Evolutionary conservation across 2,329 filamentous ascomycete genomes (phyloP).

Genomic region (Lasiodiplodia sp.): DNA sequence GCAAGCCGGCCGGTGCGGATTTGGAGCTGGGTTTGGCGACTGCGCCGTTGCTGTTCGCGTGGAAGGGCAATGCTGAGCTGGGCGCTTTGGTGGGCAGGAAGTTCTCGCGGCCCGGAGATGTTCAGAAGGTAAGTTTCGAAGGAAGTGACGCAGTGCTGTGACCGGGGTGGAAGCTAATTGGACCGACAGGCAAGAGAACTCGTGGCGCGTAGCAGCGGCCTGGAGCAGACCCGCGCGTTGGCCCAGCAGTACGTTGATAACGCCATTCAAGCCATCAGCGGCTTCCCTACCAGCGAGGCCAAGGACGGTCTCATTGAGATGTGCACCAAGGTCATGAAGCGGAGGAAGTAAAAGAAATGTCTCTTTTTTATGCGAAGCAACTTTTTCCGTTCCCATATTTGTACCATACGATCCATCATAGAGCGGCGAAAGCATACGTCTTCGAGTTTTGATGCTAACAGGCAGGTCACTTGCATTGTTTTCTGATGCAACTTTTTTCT

Average conservation of each 20-base stretch:
- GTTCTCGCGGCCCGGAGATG: constrained; percentile 84
- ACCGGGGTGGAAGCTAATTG: not conserved
- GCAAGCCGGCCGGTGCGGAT: constrained; percentile 94
- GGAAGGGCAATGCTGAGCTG: constrained; percentile 86
- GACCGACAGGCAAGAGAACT: constrained; percentile 77
- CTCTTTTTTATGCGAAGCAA: not conserved
- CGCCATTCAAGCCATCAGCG: constrained; percentile 81
- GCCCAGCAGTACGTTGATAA: constrained; percentile 91
- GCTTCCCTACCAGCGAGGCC: constrained; percentile 92
- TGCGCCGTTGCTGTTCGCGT: constrained; percentile 92
- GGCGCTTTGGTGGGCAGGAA: constrained; percentile 91
- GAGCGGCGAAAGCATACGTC: constrained; percentile 4
- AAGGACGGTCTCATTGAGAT: constrained; percentile 92
- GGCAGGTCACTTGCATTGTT: not conserved
- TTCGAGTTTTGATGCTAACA: not conserved
- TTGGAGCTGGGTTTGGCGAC: constrained; percentile 92
- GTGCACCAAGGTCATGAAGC: constrained; percentile 89
- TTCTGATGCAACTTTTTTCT: not conserved
- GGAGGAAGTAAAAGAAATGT: constrained; percentile 73
- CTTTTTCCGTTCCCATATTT: not conserved
- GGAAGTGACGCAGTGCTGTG: not conserved
- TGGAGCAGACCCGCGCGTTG: constrained; percentile 89
- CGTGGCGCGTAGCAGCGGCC: constrained; percentile 82
- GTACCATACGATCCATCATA: constrained; percentile 17
- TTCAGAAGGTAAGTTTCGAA: constrained; percentile 71